Conservation (phyloP, 2,329 filamentous ascomycete species). For the Aureobasidium sp. region DNA sequence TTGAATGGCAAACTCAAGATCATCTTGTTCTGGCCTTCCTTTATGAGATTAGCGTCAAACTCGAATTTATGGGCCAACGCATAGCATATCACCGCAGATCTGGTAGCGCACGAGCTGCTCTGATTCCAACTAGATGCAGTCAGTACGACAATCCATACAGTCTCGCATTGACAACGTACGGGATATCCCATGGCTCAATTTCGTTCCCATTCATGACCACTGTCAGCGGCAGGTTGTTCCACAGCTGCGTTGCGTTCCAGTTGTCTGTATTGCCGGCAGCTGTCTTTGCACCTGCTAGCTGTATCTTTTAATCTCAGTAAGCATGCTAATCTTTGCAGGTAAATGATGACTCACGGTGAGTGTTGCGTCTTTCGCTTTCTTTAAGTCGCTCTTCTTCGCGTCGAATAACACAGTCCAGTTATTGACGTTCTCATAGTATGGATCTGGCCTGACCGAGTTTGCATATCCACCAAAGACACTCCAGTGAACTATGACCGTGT, state of each 20-base stretch:
- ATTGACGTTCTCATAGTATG: constrained; percentile 43
- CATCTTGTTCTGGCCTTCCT: constrained; percentile 47
- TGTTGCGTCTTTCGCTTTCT: constrained; percentile 39
- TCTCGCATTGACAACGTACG: constrained; percentile 31
- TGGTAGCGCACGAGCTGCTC: constrained; percentile 52
- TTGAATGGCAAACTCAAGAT: constrained; percentile 52
- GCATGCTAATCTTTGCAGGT: background rate
- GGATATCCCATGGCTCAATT: constrained; percentile 48
- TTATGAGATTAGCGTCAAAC: constrained; percentile 44
- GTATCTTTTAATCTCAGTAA: no score
- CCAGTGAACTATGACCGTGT: constrained; percentile 45
- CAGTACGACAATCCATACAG: background rate
- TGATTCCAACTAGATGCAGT: constrained; percentile 40
- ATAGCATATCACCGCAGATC: constrained; percentile 54
- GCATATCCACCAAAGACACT: constrained; percentile 52
- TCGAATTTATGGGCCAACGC: constrained; percentile 52
- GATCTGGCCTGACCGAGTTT: constrained; percentile 38
- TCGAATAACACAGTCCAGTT: constrained; percentile 54
- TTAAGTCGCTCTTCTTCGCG: constrained; percentile 35
- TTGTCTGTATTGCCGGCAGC: constrained; percentile 55
- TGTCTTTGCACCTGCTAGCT: constrained; percentile 55
- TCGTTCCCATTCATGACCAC: constrained; percentile 40
- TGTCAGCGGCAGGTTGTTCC: constrained; percentile 46
- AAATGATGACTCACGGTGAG: constrained; percentile 35
- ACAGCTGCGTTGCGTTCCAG: constrained; percentile 46